Base-by-base conservation (phyloP, 306 rosid species). In the Amphicarpaea edgeworthii region DNA sequence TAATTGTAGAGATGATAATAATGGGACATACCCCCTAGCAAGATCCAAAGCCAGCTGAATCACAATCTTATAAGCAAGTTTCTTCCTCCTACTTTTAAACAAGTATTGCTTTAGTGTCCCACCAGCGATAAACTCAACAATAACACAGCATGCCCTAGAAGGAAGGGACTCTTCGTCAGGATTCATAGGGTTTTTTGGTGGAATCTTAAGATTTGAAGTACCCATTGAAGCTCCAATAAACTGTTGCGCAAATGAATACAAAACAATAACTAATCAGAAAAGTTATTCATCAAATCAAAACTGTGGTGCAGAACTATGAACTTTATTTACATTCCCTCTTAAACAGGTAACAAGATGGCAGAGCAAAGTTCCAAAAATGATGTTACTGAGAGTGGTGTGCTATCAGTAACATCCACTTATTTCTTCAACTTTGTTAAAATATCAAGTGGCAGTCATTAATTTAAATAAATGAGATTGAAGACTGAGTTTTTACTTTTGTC, bases 191-290 rank as follows among this genome's bases (percentile, higher is more conserved):
- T 24, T 82, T 54, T 89, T 76, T 6, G 84, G 16, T 37, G 91
- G 98, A 72, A 91, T 84, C 88, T 87, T 90, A 34, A 94, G 91
- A 82, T 88, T 90, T 50, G 87, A 90, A 60, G 91, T 90, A 50
- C 93, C 94, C 97, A 94, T 88, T 58, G 98, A 91, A 79, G 98
- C 97, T 81, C 98, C 96, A 15, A 89, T 73, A 86, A 94, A 94
- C 98, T 94, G 78, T 77, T 66, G 41, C 79, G 51, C 62, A 76
- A 68, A 62, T 63, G 17, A 55, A 83, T 55, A 54, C 21, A 55
- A 63, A 49, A 46, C 63, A 54, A 70, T 67, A 60, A 67, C 37
- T 62, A 46, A 47, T 54, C 61, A 41, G 23, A 66, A 58, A 59
- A 47, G 53, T 54, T 26, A 67, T 24, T 40, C 11, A 15, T 55